These are phyloP conservation scores for Syzygium malaccense DNA, from an alignment of 441 rosid genomes.

Conservation along the genomic window DNA sequence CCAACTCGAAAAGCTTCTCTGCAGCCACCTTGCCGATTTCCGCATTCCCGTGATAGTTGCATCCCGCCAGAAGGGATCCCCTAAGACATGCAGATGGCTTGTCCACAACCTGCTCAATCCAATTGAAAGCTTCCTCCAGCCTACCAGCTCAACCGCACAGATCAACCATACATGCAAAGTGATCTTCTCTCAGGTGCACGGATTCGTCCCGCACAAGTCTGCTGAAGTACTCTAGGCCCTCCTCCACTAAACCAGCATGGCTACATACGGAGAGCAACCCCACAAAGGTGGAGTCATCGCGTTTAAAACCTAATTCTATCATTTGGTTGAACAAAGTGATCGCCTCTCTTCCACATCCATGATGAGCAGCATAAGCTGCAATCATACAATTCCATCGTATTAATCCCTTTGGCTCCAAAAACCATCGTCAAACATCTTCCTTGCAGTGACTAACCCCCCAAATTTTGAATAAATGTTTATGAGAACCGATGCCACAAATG, in stretches of 20 bases:
- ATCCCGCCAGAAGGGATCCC: conserved; percentile 60
- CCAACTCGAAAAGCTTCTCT: conserved; percentile 30
- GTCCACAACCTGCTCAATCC: conserved; percentile 21
- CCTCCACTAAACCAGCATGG: conserved; percentile 55
- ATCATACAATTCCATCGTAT: conserved; percentile 63
- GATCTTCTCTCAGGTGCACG: conserved; percentile 44
- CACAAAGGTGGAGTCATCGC: conserved; percentile 46
- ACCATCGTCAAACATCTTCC: conserved; percentile 48
- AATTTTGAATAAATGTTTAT: conserved; percentile 66
- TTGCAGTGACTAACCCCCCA: conserved; percentile 42
- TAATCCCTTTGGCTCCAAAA: conserved; percentile 34
- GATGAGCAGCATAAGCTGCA: conserved; percentile 53
- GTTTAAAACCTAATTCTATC: conserved; percentile 33
- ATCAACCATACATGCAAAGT: conserved; percentile 56
- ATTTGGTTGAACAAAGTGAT: conserved; percentile 43
- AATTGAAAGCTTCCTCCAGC: conserved; percentile 35
- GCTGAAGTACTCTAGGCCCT: conserved; percentile 40
- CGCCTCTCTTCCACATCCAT: conserved; percentile 53
- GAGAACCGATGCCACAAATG: conserved; percentile 43
- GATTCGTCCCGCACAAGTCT: conserved; percentile 37
- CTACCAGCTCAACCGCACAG: conserved; percentile 61
- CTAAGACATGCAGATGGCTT: conserved; percentile 38
- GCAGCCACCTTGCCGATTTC: conserved; percentile 48
- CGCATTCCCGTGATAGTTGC: conserved; percentile 37
- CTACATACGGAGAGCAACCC: conserved; percentile 59